A percentile compares a stretch with the other conserved stretches of the same genome.
phyloP scores from a whole-genome alignment of 495 filamentous ascomycete genomes.

The Hypoxylon fuscum region DNA sequence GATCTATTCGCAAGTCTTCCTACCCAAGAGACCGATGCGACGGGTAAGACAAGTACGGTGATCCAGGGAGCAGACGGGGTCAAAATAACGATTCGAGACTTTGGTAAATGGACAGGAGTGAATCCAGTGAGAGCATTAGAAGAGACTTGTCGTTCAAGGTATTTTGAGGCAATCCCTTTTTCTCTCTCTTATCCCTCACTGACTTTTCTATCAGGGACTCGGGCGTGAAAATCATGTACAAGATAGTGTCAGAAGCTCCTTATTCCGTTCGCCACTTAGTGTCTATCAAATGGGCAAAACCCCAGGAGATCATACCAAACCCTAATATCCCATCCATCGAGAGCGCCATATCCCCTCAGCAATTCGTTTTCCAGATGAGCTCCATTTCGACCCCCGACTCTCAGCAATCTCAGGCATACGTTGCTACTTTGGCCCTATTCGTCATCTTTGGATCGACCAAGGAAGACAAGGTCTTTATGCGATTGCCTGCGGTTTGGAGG shows the following conservation, averaged over 20 bases:
- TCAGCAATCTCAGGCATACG: constrained; percentile 85
- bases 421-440: constrained; percentile 84
- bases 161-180: constrained; percentile 36
- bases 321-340: constrained; percentile 54
- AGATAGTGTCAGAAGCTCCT: constrained; percentile 71
- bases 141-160: constrained; percentile 87
- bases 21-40: constrained; percentile 62
- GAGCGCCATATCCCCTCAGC: constrained; percentile 50
- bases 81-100: constrained; percentile 74
- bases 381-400: constrained; percentile 75
- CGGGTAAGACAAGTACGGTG: constrained; percentile 61
- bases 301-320: constrained; percentile 65
- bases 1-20: constrained; percentile 77
- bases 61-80: constrained; percentile 59
- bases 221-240: constrained; percentile 68
- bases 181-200: constrained; percentile 7
- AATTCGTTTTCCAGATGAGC: constrained; percentile 72
- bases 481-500: constrained; percentile 81
- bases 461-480: constrained; percentile 85
- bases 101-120: constrained; percentile 80
- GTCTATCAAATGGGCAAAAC: constrained; percentile 81
- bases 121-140: constrained; percentile 78
- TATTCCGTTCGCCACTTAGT: constrained; percentile 80
- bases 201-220: constrained; percentile 65
- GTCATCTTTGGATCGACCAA: constrained; percentile 79